These are phyloP conservation scores for Albifimbria verrucaria DNA, from an alignment of 2,329 filamentous ascomycete species.

Conservation along the genomic window DNA sequence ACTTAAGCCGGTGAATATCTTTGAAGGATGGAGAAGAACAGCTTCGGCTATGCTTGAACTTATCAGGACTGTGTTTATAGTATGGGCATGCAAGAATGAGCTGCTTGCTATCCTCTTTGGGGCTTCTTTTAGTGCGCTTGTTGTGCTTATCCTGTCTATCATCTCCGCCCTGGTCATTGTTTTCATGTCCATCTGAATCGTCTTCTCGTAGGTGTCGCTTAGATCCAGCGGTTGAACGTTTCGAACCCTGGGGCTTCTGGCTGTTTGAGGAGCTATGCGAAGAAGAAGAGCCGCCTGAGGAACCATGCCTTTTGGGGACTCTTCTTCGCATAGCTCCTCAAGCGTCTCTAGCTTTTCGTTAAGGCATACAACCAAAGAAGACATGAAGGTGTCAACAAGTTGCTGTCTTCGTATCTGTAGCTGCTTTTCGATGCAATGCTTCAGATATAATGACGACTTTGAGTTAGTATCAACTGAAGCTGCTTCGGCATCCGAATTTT, in stretches of 20 bases:
- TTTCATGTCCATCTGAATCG: conserved; percentile 22
- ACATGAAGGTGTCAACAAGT: conserved; percentile 11
- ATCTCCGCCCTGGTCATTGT: conserved; percentile 22
- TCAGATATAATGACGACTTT: conserved; percentile 12
- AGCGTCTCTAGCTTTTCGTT: conserved; percentile 10
- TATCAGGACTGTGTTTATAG: conserved; percentile 29
- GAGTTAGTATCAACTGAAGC: too few species aligned
- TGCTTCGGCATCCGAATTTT: too few species aligned
- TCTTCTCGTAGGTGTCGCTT: conserved; percentile 14
- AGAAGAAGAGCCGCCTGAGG: background rate
- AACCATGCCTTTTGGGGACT: background rate
- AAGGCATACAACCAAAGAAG: conserved; percentile 9
- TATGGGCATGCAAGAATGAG: conserved; percentile 34
- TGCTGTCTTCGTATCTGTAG: conserved; percentile 11
- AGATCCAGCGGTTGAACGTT: conserved; percentile 10
- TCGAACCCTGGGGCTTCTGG: conserved; percentile 6
- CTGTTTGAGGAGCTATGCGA: conserved; percentile 16
- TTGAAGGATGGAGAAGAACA: conserved; percentile 21
- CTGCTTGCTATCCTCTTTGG: conserved; percentile 21
- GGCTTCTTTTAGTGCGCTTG: conserved; percentile 31
- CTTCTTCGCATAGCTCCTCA: conserved; percentile 11
- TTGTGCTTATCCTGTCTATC: conserved; percentile 27
- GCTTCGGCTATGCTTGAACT: conserved; percentile 15
- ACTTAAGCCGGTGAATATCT: conserved; percentile 20
- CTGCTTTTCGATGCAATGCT: conserved; percentile 9